Base-by-base conservation (phyloP, 208 protist species). In the Trypanosoma cruzi region DNA sequence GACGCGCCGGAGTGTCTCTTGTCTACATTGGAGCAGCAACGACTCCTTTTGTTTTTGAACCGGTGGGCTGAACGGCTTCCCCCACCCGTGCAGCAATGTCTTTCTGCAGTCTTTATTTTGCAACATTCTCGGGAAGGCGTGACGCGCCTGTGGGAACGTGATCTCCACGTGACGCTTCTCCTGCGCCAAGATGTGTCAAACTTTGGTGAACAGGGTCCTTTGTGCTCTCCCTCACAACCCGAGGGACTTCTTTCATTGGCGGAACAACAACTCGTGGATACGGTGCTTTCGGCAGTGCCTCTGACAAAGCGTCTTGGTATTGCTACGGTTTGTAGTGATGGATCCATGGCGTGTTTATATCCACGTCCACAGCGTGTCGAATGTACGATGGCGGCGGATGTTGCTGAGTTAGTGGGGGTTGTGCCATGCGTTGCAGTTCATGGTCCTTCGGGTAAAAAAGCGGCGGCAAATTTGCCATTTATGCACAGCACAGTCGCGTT, bases 1-100 rank as follows among this genome's bases (percentile, higher is more conserved):
- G 29, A 22, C 24, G 59, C 55, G 37, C 66, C 65, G 61, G 70
- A 52, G 18, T 93, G 88, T 67, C 46, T 80, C 49, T 79, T 93
- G 29, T 75, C 74, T 37, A 92, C 91, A 32, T 71, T 93, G 29
- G 88, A 96, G 81, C 88, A 94, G 68, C 79, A 90, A 61, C 81
- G 88, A 7, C 80, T 96, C 32, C 68, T 81, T 32, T 14, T 49
- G 10, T 53, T 69, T 14, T 72, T 96, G 18, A 81, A 75, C 34
- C 74, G 68, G 3, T 96, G 91, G 88, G 81, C 82, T 0, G 61
- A 74, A 0, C 58, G 68, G 10, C 79, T 94, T 18, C 76, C 88
- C 14, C 59, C 58, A 10, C 70, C 75, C 2, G 67, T 78, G 42
- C 88, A 81, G n/a, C 3, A 48, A 20, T 70, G 61, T 46, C 69